phyloP scores from a whole-genome alignment of 2,329 filamentous ascomycete genomes.

The Trichoderma sp. region DNA sequence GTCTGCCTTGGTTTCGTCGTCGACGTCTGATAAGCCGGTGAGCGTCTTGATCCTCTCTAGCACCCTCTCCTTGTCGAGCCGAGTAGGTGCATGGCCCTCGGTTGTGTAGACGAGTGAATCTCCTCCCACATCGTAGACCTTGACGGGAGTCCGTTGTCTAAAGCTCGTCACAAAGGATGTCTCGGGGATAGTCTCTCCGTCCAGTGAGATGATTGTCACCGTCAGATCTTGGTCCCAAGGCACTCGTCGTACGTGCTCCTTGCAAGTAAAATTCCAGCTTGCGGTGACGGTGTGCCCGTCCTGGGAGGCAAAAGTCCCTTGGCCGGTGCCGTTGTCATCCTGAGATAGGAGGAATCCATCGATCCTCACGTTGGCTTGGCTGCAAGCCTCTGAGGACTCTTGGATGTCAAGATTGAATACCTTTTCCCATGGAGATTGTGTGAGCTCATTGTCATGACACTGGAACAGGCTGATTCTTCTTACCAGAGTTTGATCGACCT shows the following conservation, averaged over 20 bases:
- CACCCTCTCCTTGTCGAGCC: not conserved
- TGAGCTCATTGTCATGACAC: not conserved
- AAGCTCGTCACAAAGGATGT: slow-evolving; percentile 14
- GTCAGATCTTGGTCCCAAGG: slow-evolving; percentile 15
- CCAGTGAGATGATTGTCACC: slow-evolving; percentile 12
- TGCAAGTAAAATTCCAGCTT: slow-evolving; percentile 20
- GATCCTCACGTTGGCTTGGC: slow-evolving; percentile 9
- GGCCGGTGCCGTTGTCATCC: slow-evolving; percentile 17
- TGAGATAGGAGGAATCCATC: slow-evolving; percentile 16
- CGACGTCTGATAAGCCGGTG: not conserved
- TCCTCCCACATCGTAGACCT: slow-evolving; percentile 11
- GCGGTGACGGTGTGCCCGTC: slow-evolving; percentile 15
- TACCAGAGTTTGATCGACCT: slow-evolving; percentile 15
- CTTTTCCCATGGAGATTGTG: not conserved
- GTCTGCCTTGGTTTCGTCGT: not conserved
- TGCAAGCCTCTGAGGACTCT: slow-evolving; percentile 13
- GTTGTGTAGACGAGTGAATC: slow-evolving; percentile 14
- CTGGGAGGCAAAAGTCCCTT: slow-evolving; percentile 13
- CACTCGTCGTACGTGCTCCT: not conserved
- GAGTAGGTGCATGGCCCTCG: not conserved
- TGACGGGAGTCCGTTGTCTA: not conserved
- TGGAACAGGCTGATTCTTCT: not conserved
- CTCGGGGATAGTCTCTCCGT: slow-evolving; percentile 11
- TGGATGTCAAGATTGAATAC: slow-evolving; percentile 14
- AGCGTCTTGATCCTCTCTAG: not conserved